A percentile compares a stretch with the other conserved stretches of the same genome.
Evolutionary conservation across 2,329 filamentous ascomycete species (phyloP).

Genomic region (Cladosporium sp.): DNA sequence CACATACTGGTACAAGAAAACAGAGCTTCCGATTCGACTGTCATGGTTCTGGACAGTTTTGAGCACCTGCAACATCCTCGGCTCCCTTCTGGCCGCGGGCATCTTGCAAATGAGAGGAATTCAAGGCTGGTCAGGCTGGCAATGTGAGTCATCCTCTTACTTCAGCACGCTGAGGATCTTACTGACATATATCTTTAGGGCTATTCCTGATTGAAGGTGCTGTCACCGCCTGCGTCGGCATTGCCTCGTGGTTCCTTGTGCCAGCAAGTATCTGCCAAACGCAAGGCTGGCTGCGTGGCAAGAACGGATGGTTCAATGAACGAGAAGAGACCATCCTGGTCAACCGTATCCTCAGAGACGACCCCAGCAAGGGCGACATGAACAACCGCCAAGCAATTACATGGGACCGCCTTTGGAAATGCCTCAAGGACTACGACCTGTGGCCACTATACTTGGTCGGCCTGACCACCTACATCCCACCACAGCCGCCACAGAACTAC

Average conservation of each 20-base stretch:
- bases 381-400: constrained; percentile 62
- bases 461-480: constrained; percentile 45
- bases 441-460: constrained; percentile 39
- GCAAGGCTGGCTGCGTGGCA: constrained; percentile 57
- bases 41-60: constrained; percentile 44
- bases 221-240: constrained; percentile 32
- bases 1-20: constrained; percentile 46
- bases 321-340: constrained; percentile 68
- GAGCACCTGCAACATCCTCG: constrained; percentile 34
- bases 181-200: neutral
- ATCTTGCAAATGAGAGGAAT: constrained; percentile 34
- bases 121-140: constrained; percentile 30
- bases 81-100: constrained; percentile 33
- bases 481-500: constrained; percentile 54
- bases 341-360: constrained; percentile 62
- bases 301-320: constrained; percentile 66
- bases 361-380: constrained; percentile 58
- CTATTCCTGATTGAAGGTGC: constrained; percentile 38
- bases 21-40: constrained; percentile 45
- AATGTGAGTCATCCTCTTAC: constrained; percentile 14
- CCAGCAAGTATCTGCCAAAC: constrained; percentile 63
- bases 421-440: constrained; percentile 41
- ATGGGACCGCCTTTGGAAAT: constrained; percentile 39
- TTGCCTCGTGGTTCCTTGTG: constrained; percentile 37
- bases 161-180: neutral